Base-by-base conservation (phyloP, 352 stramenopile genomes). In the Pythium dissotocum region DNA sequence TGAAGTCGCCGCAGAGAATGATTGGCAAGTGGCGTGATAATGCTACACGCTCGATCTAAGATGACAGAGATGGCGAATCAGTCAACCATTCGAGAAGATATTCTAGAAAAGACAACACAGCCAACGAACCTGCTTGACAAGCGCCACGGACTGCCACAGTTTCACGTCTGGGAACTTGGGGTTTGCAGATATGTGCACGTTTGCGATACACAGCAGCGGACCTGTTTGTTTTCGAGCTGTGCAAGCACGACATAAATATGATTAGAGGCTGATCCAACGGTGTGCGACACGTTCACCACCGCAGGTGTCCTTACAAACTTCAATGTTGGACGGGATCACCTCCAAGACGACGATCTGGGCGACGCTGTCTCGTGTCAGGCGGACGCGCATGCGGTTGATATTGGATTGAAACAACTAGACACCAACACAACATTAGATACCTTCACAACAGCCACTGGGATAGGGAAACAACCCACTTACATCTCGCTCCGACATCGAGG, bases 151-250 rank as follows among this genome's bases (percentile, higher is more conserved):
- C 77, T 99, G 98, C 97, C 97, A 99, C 30, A 99, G 87, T 82
- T 99, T 99, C 42, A 99, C 97, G 77, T 99, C 98, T 16, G 94
- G 94, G 67, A 98, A 99, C 72, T 99, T 98, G 54, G 98, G 98
- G 77, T 99, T 98, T 53, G 93, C 98, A 72, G 99, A 99, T 30
- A 99, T 87, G 84, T 99, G 98, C 4, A 98, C 98, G 70, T 99
- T 99, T 1, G 95, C 84, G 63, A 99, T 88, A 73, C 96, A 99
- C 12, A 99, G 75, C 61, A 97, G 79, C 44, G 74, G 72, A 1
- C 71, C 71, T 2, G 71, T 74, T 52, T 77, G 71, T 61, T 77
- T 73, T 16, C 67, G 61, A 52, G 70, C 71, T 74, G 38, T 21
- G 24, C 4, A 21, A 14, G 2, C 4, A 49, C 53, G 18, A 30